Conservation (phyloP, 2,329 filamentous ascomycete genomes). For the Talaromyces sp. region DNA sequence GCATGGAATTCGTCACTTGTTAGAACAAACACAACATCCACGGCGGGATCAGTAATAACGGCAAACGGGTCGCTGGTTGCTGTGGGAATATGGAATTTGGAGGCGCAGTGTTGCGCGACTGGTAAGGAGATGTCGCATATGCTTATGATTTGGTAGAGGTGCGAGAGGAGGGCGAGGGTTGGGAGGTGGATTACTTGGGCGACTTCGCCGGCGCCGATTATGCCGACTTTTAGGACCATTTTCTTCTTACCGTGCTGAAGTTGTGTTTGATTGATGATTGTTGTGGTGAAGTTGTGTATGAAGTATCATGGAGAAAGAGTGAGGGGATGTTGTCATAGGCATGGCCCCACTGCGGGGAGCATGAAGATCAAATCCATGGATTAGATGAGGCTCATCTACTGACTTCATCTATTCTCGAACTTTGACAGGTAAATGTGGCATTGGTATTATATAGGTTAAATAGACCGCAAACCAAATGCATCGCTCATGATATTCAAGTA, state of each 20-base stretch:
- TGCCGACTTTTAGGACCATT: slow-evolving; percentile 32
- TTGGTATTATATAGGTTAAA: neutral
- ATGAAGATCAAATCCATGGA: neutral
- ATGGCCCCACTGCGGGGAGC: neutral
- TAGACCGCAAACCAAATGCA: neutral
- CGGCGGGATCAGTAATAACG: slow-evolving; percentile 43
- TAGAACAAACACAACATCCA: slow-evolving; percentile 57
- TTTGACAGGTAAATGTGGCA: neutral
- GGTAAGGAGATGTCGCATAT: slow-evolving; percentile 50
- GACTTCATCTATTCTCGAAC: neutral
- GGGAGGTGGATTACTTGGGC: slow-evolving; percentile 57
- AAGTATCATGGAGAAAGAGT: neutral
- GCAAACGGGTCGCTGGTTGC: slow-evolving; percentile 42
- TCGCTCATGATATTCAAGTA: slow-evolving; percentile 13
- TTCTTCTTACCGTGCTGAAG: neutral
- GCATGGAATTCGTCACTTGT: slow-evolving; percentile 57
- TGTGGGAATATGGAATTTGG: slow-evolving; percentile 25
- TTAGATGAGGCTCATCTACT: neutral
- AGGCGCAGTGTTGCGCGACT: slow-evolving; percentile 18
- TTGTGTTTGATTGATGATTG: neutral
- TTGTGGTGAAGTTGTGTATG: neutral
- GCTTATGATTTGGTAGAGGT: slow-evolving; percentile 48
- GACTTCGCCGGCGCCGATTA: slow-evolving; percentile 45
- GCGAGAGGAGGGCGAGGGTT: slow-evolving; percentile 45
- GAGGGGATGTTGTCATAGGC: neutral